These are phyloP conservation scores for Pseudocercospora fijiensis DNA, from an alignment of 2,329 filamentous ascomycete species.

Conservation along the genomic window DNA sequence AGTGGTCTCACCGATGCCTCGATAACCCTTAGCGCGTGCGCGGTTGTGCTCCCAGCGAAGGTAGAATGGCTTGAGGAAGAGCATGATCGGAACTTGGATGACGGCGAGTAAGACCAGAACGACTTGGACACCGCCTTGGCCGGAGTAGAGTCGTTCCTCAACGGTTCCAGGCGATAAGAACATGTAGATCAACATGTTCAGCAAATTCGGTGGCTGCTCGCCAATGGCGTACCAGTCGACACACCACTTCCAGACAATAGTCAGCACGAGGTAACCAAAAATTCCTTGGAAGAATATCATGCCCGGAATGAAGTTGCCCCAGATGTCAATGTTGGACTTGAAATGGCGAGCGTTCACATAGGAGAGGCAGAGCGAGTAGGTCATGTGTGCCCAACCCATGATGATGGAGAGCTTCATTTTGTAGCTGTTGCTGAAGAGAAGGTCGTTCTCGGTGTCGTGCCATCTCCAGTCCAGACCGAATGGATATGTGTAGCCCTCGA, in stretches of 20 bases:
- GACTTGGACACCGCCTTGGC: slow-evolving; percentile 74
- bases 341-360: slow-evolving; percentile 94
- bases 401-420: slow-evolving; percentile 99
- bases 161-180: slow-evolving; percentile 82
- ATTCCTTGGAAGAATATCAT: slow-evolving; percentile 99
- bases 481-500: slow-evolving; percentile 81
- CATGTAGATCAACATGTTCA: slow-evolving; percentile 99
- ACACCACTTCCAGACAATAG: slow-evolving; percentile 96
- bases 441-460: slow-evolving; percentile 92
- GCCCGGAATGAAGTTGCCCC: slow-evolving; percentile 93
- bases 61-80: slow-evolving; percentile 95
- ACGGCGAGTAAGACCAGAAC: slow-evolving; percentile 79
- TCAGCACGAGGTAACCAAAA: slow-evolving; percentile 91
- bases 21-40: slow-evolving; percentile 83
- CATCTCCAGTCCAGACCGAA: slow-evolving; percentile 95
- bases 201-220: slow-evolving; percentile 73
- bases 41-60: slow-evolving; percentile 91
- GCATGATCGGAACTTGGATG: slow-evolving; percentile 80
- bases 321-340: slow-evolving; percentile 91
- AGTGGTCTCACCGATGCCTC: slow-evolving; percentile 84
- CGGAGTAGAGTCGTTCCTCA: slow-evolving; percentile 72
- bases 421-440: slow-evolving; percentile 96
- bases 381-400: slow-evolving; percentile 97
- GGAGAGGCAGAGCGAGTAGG: slow-evolving; percentile 90
- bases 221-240: slow-evolving; percentile 75